Evolutionary conservation across 129 eudicot genomes (phyloP).

Genomic region (Silybum marianum): DNA sequence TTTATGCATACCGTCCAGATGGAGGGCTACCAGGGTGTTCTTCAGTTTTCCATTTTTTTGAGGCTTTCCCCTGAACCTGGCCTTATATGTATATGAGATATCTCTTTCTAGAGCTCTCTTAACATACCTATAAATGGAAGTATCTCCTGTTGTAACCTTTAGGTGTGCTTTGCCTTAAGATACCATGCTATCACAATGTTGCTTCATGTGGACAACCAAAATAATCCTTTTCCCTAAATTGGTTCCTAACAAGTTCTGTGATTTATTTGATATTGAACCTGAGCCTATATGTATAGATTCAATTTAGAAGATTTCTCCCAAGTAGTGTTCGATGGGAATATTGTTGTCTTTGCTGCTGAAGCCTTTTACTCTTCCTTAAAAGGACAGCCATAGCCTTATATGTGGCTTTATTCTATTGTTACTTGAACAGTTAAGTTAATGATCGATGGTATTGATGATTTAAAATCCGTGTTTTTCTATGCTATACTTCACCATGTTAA

Average conservation of each 20-base stretch:
- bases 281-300: neutral
- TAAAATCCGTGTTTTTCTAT: neutral
- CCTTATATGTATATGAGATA: neutral
- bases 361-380: neutral
- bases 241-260: neutral
- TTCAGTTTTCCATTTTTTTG: too few species aligned
- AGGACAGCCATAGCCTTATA: neutral
- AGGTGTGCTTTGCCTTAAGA: neutral
- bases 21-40: too few species aligned
- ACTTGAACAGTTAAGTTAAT: neutral
- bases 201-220: neutral
- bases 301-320: neutral
- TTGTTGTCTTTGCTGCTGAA: neutral
- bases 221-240: neutral
- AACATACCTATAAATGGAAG: neutral
- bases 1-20: too few species aligned
- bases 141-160: neutral
- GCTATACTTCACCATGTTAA: neutral
- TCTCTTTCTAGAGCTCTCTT: neutral
- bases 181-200: neutral
- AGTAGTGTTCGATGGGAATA: neutral
- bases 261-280: neutral
- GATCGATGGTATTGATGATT: neutral
- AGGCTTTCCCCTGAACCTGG: too few species aligned
- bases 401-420: neutral